Conservation (phyloP, 176 grass and related monocot species). For the Carex myosuroides region DNA sequence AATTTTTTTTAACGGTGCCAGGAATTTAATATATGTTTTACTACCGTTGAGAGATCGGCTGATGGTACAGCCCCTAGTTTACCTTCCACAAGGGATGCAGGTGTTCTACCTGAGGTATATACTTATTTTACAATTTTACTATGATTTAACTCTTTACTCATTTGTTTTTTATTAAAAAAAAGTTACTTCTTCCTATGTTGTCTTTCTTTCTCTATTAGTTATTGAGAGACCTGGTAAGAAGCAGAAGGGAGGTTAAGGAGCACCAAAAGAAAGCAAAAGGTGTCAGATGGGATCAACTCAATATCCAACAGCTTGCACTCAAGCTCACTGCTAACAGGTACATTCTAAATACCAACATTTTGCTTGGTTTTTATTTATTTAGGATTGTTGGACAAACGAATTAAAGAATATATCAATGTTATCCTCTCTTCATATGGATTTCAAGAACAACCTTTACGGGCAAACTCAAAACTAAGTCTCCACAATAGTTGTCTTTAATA, state of each 20-base stretch:
- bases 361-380: not conserved
- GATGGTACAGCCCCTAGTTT: constrained; percentile 63
- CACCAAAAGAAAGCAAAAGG: constrained; percentile 82
- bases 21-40: constrained; percentile 99
- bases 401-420: not conserved
- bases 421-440: not conserved
- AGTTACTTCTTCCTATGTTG: not conserved
- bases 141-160: constrained; percentile 18
- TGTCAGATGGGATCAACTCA: constrained; percentile 82
- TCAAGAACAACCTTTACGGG: not conserved
- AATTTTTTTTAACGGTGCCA: constrained; percentile 29
- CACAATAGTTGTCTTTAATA: not conserved
- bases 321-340: constrained; percentile 98
- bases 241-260: constrained; percentile 93
- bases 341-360: not conserved
- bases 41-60: constrained; percentile 71
- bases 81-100: constrained; percentile 77
- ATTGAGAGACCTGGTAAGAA: constrained; percentile 77
- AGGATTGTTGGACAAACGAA: not conserved
- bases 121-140: not conserved
- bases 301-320: constrained; percentile 95
- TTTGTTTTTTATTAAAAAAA: constrained; percentile 1
- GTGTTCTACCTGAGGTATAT: constrained; percentile 95
- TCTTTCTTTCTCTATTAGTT: constrained; percentile 38
- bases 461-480: not conserved